Evolutionary conservation across 306 rosid genomes (phyloP).

Genomic region (Sesbania bispinosa): DNA sequence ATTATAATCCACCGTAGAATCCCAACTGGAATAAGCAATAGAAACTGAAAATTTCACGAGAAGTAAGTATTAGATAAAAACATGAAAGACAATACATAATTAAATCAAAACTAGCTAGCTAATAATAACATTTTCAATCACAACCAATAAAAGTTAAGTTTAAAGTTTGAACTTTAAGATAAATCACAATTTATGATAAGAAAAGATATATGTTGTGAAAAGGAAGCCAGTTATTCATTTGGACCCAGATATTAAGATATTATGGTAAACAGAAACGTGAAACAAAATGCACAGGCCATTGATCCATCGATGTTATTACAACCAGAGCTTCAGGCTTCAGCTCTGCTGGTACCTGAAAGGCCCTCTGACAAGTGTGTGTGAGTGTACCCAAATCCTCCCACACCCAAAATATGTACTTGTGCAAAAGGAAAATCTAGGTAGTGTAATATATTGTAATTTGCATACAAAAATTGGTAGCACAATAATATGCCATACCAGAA

Average conservation of each 20-base stretch:
- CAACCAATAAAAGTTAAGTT: too few species aligned
- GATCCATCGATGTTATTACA: not conserved
- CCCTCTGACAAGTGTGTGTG: not conserved
- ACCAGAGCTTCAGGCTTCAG: not conserved
- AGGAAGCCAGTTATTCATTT: not conserved
- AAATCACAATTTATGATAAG: not conserved
- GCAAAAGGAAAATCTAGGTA: too few species aligned
- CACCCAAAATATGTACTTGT: not conserved
- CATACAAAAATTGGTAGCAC: not conserved
- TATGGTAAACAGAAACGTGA: not conserved
- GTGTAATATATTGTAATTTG: too few species aligned
- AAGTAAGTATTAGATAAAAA: constrained; percentile 26
- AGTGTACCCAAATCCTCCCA: not conserved
- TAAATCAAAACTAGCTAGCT: not conserved
- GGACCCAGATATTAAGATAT: not conserved
- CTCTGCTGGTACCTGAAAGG: not conserved
- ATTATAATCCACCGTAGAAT: constrained; percentile 81
- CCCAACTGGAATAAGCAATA: constrained; percentile 83
- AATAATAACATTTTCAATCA: not conserved
- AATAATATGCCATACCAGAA: not conserved
- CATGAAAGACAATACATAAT: not conserved
- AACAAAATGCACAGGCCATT: constrained; percentile 6
- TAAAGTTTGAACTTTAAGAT: not conserved
- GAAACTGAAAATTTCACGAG: constrained; percentile 58
- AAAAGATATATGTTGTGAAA: too few species aligned